Base-by-base conservation (phyloP, 2,329 filamentous ascomycete species). In the Curvularia spicifera region DNA sequence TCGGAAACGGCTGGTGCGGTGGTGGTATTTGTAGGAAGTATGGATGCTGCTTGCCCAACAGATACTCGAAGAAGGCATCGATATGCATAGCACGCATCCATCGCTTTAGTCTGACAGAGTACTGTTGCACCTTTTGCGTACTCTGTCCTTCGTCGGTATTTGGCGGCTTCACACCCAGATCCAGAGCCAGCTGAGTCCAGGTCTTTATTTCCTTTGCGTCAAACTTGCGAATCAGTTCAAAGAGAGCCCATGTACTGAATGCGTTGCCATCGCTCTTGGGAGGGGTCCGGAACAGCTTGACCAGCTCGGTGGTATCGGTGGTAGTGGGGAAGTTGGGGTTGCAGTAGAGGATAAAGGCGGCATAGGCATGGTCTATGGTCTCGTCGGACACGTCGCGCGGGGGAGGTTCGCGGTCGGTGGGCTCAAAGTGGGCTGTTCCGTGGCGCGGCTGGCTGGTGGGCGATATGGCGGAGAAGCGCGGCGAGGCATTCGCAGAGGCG, bases 71-170 rank as follows among this genome's bases (percentile, higher is more conserved):
- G 75, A 97, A 97, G 10, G 92, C 91, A 81, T 96, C 91, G 51
- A 97, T 87, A 74, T 97, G 93, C 90, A 96, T 94, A 5, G 93
- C 93, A 74, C 92, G 91, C 91, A 97, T 95, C 93, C 93, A 97
- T 72, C 94, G 89, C 91, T 97, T 97, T 56, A 97, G 80, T 57
- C 93, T 86, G 46, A 97, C 93, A 43, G 91, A 92, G 80, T 97
- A 97, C 75, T 97, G 93, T 75, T 96, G 92, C 57, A 97, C 90
- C 76, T 97, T 97, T 73, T 97, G 94, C 1, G 90, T 88, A 74
- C 92, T 96, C 78, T 96, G 90, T 26, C 91, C 91, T 75, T 94
- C 95, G 58, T 90, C 87, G 24, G 87, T 82, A 59, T 91, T 89
- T 2, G 93, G 92, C 3, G 90, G 89, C 70, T 96, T 91, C 15